phyloP scores from a whole-genome alignment of 768 basidiomycete genomes.

The Scleroderma bovista region DNA sequence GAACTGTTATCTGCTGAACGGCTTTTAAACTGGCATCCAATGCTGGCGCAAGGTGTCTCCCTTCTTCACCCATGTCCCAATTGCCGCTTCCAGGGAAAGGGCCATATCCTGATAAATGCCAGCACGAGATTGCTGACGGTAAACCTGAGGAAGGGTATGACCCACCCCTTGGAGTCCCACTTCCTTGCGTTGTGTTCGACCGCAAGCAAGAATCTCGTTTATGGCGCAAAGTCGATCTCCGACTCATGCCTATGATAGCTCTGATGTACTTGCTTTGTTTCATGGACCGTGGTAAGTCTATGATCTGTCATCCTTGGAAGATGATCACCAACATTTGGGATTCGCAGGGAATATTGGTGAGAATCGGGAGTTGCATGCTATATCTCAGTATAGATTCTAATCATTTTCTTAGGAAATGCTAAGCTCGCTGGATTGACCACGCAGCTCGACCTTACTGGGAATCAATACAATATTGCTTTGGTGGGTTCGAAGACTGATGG shows the following conservation, averaged over 20 bases:
- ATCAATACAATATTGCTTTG: conserved; percentile 62
- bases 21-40: too few relatives aligned
- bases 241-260: conserved; percentile 50
- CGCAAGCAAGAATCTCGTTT: conserved; percentile 45
- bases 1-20: too few relatives aligned
- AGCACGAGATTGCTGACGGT: too few relatives aligned
- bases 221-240: conserved; percentile 51
- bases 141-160: too few relatives aligned
- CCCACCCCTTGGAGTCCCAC: neutral
- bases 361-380: too few relatives aligned
- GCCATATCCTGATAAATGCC: too few relatives aligned
- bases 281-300: conserved; percentile 49
- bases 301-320: neutral
- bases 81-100: too few relatives aligned
- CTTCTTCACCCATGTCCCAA: too few relatives aligned
- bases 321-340: conserved; percentile 35
- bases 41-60: too few relatives aligned
- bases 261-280: conserved; percentile 59
- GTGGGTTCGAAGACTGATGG: conserved; percentile 27
- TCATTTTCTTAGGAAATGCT: conserved; percentile 46
- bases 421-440: conserved; percentile 44
- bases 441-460: conserved; percentile 53
- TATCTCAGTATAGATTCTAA: too few relatives aligned
- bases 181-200: neutral
- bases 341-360: conserved; percentile 44